Base-by-base conservation (phyloP, 202 grass and related monocot species). In the Schoenoplectus tabernaemontani region DNA sequence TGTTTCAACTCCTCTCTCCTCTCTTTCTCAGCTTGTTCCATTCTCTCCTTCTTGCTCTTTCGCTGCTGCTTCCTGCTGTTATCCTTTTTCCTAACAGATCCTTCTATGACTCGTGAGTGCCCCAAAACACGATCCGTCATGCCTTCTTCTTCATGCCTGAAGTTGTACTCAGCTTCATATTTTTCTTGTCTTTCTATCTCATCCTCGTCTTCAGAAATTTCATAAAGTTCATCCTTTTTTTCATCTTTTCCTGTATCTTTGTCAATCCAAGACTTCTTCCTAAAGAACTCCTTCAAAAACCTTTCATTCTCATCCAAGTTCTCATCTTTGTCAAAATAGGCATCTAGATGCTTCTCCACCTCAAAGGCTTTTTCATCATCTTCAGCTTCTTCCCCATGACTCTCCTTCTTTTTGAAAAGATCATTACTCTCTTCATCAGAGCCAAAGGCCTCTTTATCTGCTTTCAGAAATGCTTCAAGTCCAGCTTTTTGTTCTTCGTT, bases 41-140 rank as follows among this genome's bases (percentile, higher is more conserved):
- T 88, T 65, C 91, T 80, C 83, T 97, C 91, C 87, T 93, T 88
- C 64, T 97, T 97, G 78, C 86, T 97, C 84, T 92, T 97, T 36
- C 94, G 61, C 79, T 97, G 87, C 50, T 85, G 57, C 86, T 97
- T 91, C 54, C 91, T 85, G 84, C 87, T 93, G 85, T 56, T 97
- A 20, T 90, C 87, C 80, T 93, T 93, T 83, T 93, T 97, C 79
- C 94, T 93, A 61, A 97, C 94, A 0, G 91, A 97, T 53, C 94
- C 94, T 72, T 97, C 94, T 20, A 93, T 77, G 48, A 93, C 61
- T 53, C 94, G 83, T 0, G 94, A 90, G 51, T 97, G 89, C 15
- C 91, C 94, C 77, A 87, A 74, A 50, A 97, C 91, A 65, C 87
- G 66, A 66, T 97, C 89, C 2, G 84, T 57, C 78, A 90, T 89